Evolutionary conservation across 2,329 filamentous ascomycete species (phyloP).

Genomic region (Paraphoma chrysanthemicola): DNA sequence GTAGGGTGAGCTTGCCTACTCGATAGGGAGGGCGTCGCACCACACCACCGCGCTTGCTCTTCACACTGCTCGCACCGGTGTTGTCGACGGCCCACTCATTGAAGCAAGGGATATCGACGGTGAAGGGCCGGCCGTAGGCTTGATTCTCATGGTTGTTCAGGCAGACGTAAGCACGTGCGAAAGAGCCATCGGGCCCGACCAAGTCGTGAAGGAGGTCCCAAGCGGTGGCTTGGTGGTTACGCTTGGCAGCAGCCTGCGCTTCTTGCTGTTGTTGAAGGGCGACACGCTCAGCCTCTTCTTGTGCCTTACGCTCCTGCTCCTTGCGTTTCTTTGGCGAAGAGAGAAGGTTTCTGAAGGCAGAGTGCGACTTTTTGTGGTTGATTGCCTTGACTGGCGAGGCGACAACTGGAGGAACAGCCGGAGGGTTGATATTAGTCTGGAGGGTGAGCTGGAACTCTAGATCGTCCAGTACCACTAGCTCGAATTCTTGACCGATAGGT

Average conservation of each 20-base stretch:
- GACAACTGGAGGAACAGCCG: conserved; percentile 57
- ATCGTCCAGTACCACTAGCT: conserved; percentile 94
- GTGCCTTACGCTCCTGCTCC: conserved; percentile 84
- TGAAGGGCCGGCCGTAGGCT: conserved; percentile 87
- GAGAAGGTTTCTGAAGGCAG: conserved; percentile 80
- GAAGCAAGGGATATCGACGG: conserved; percentile 91
- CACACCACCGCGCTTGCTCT: conserved; percentile 84
- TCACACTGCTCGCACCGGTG: conserved; percentile 79
- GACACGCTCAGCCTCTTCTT: conserved; percentile 80
- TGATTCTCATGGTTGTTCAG: conserved; percentile 89
- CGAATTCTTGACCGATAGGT: conserved; percentile 97
- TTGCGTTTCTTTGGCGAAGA: conserved; percentile 96
- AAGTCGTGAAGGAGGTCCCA: conserved; percentile 89
- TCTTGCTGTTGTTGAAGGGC: conserved; percentile 55
- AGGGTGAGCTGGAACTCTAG: conserved; percentile 98
- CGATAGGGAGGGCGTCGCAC: conserved; percentile 90
- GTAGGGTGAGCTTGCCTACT: conserved; percentile 91
- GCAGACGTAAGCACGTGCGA: conserved; percentile 91
- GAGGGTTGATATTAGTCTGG: conserved; percentile 90
- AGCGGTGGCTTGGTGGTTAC: conserved; percentile 69
- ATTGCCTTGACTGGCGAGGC: conserved; percentile 66
- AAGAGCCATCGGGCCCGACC: conserved; percentile 90
- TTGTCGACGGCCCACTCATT: conserved; percentile 98
- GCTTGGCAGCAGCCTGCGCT: conserved; percentile 57
- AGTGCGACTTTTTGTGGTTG: conserved; percentile 75